Evolutionary conservation across 176 grass and related monocot species (phyloP).

Genomic region (Musa itinerans): DNA sequence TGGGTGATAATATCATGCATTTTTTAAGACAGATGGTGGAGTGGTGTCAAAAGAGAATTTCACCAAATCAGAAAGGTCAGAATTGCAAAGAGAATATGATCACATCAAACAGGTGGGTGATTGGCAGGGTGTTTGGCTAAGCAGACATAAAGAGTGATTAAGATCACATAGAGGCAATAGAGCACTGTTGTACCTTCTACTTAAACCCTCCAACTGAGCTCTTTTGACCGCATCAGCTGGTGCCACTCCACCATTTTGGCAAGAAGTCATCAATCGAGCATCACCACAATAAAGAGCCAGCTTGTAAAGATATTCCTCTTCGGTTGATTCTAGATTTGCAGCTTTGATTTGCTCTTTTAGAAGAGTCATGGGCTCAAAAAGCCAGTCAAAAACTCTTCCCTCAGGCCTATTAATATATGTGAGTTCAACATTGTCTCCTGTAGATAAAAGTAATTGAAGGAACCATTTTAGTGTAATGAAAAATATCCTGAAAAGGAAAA

Average conservation of each 20-base stretch:
- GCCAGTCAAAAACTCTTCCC: conserved; percentile 24
- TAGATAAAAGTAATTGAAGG: not conserved
- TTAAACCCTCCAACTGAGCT: conserved; percentile 26
- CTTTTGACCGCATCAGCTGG: conserved; percentile 17
- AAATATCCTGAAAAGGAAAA: not conserved
- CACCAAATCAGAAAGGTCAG: no score
- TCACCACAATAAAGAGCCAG: conserved; percentile 20
- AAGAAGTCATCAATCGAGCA: not conserved
- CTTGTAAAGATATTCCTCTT: conserved; percentile 19
- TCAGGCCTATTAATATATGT: conserved; percentile 22
- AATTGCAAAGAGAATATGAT: no score
- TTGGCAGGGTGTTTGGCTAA: no score
- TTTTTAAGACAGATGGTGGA: no score
- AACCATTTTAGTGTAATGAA: not conserved
- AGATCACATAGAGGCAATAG: no score
- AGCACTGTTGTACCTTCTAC: conserved; percentile 14
- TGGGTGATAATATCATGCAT: no score
- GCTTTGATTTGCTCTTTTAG: conserved; percentile 18
- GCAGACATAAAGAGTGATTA: no score
- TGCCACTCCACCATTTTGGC: conserved; percentile 15
- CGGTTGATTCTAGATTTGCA: conserved; percentile 1
- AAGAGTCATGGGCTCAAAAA: conserved; percentile 24
- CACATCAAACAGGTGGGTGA: no score
- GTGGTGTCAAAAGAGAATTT: no score
- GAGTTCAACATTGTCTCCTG: conserved; percentile 21